Conservation (phyloP, 495 filamentous ascomycete species). For the Aspergillus avenaceus region DNA sequence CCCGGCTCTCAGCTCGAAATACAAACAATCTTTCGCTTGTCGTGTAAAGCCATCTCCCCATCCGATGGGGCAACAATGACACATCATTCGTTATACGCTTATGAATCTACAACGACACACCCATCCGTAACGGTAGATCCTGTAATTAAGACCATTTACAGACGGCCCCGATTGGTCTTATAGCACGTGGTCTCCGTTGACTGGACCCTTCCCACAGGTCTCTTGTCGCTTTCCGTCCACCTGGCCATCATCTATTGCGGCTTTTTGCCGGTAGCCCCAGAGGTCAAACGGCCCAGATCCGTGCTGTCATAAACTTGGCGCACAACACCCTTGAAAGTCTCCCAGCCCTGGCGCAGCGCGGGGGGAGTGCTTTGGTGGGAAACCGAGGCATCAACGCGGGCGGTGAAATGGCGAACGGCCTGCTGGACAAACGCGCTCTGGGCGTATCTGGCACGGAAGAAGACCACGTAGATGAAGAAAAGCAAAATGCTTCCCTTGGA, state of each 20-base stretch:
- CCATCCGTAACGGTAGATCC: not conserved
- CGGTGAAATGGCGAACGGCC: constrained; percentile 67
- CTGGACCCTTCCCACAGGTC: not conserved
- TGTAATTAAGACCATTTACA: not conserved
- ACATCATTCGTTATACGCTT: constrained; percentile 2
- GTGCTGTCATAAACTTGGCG: constrained; percentile 74
- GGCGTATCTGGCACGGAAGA: constrained; percentile 83
- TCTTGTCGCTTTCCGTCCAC: not conserved
- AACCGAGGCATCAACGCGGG: constrained; percentile 72
- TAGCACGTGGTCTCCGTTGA: not conserved
- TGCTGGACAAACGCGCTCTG: constrained; percentile 90
- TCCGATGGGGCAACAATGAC: not conserved
- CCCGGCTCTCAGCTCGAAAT: not conserved
- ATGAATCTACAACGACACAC: not conserved
- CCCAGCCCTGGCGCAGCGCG: constrained; percentile 78
- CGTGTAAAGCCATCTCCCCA: not conserved
- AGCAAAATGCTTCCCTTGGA: constrained; percentile 87
- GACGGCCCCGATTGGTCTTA: not conserved
- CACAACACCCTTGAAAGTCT: constrained; percentile 66
- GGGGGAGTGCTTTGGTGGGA: constrained; percentile 87
- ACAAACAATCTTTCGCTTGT: not conserved
- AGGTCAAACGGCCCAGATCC: constrained; percentile 66
- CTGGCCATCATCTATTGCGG: constrained; percentile 39
- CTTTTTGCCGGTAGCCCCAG: constrained; percentile 56
- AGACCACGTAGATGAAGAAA: constrained; percentile 77